Conservation (phyloP, 73 alveolate species). For the Urostyla sp. region DNA sequence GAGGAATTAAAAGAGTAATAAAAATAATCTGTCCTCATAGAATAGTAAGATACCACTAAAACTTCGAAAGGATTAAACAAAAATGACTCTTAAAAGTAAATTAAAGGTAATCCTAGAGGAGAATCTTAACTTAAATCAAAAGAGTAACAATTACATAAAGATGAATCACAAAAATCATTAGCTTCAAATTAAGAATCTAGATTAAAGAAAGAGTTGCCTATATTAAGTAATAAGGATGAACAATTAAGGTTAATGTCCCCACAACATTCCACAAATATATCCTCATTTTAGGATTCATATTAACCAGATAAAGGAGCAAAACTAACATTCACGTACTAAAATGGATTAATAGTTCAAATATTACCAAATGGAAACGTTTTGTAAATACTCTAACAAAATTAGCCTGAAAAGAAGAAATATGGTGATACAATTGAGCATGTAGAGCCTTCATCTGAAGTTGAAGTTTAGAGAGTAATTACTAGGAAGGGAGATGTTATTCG, state of each 20-base stretch:
- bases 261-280: no score
- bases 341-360: constrained; percentile 85
- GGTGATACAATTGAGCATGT: constrained; percentile 33
- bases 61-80: constrained; percentile 9
- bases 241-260: constrained; percentile 32
- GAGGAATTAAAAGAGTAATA: not conserved
- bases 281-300: constrained; percentile 23
- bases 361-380: constrained; percentile 84
- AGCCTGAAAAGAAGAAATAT: constrained; percentile 25
- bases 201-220: no score
- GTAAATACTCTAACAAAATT: constrained; percentile 19
- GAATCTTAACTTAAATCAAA: constrained; percentile 43
- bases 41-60: not conserved
- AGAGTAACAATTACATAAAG: not conserved
- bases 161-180: constrained; percentile 24
- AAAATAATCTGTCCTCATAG: not conserved
- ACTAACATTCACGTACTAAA: constrained; percentile 76
- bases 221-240: constrained; percentile 15
- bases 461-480: constrained; percentile 81
- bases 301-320: constrained; percentile 59
- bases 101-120: not conserved
- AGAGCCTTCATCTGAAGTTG: constrained; percentile 59
- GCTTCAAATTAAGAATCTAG: no score
- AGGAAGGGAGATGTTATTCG: constrained; percentile 82
- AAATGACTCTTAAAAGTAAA: constrained; percentile 4